Base-by-base conservation (phyloP, 2,329 filamentous ascomycete genomes). In the Phaeoacremonium minimum region DNA sequence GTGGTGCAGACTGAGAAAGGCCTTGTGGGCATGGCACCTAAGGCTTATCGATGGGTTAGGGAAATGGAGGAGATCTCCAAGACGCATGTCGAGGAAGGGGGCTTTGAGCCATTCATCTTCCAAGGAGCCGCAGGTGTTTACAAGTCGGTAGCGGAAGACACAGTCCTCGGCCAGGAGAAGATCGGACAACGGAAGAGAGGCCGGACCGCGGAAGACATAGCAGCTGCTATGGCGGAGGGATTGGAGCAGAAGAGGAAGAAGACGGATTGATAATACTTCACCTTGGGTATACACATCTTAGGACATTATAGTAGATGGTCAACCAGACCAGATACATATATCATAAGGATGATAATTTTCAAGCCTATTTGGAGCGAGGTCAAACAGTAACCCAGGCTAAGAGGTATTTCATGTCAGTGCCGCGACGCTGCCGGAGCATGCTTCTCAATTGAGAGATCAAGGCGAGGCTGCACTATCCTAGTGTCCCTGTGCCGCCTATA, bases 21-120 rank as follows among this genome's bases (percentile, higher is more conserved):
- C 8, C 38, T 54, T 18, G 63, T 73, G 4, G 63, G 57, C 12
- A 85, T 88, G 73, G 71, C 83, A 16, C 77, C 79, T 7, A 90
- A 89, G 61, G 85, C 85, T 14, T 88, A 88, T 55, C 67, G 85
- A 9, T 90, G 85, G 84, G 80, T 87, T 0, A 66, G 71, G 20
- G 85, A 89, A 65, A 88, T 90, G 85, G 72, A 80, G 47, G 79
- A 89, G 66, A 87, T 90, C 51, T 76, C 74, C 4, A 63, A 71
- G 39, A 85, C 81, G 4, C 81, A 87, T 54, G 60, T 61, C 6
- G 71, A 75, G 29, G 80, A 83, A 36, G 83, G 79, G 1, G 82
- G 81, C 0, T 86, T 84, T 54, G 58, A 58, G 5, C 57, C 57
- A 9, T 61, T 65, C 16, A 57, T 83, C 17, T 86, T 86, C 47